Conservation (phyloP, 2,329 filamentous ascomycete species). For the Penicillium sclerotiorum region DNA sequence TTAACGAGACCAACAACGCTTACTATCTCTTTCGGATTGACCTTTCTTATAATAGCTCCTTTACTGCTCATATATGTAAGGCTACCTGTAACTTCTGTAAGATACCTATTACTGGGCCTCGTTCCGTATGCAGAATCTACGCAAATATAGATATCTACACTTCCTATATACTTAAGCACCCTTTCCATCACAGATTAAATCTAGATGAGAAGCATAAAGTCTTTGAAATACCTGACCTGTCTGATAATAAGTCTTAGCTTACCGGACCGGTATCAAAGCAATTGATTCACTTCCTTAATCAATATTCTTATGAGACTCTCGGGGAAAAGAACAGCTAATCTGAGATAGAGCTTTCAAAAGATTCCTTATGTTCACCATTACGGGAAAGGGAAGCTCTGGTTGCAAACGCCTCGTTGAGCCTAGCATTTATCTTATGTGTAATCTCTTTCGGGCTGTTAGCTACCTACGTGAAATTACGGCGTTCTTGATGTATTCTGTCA, state of each 20-base stretch:
- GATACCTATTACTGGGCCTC: neutral
- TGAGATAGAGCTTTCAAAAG: slow-evolving; percentile 5
- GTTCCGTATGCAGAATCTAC: slow-evolving; percentile 2
- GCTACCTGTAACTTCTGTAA: neutral
- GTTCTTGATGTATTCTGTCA: slow-evolving; percentile 1
- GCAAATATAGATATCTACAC: slow-evolving; percentile 2
- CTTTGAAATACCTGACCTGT: slow-evolving; percentile 3
- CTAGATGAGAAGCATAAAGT: slow-evolving; percentile 5
- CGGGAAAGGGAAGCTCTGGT: neutral
- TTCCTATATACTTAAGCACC: neutral
- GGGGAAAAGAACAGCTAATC: neutral
- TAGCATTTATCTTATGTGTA: slow-evolving; percentile 1
- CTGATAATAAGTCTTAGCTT: slow-evolving; percentile 4
- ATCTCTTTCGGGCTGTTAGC: slow-evolving; percentile 5
- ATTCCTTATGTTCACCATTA: neutral
- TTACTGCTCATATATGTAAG: neutral
- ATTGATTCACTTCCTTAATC: slow-evolving; percentile 5
- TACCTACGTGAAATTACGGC: neutral
- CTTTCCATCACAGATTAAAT: slow-evolving; percentile 5
- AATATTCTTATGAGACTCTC: neutral
- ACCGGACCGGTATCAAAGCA: slow-evolving; percentile 1
- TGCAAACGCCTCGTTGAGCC: neutral
- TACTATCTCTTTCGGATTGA: slow-evolving; percentile 6
- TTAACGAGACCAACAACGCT: slow-evolving; percentile 5
- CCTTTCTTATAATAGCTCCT: neutral